phyloP scores from a whole-genome alignment of 2,329 filamentous ascomycete species.

The Aureobasidium pullulans region DNA sequence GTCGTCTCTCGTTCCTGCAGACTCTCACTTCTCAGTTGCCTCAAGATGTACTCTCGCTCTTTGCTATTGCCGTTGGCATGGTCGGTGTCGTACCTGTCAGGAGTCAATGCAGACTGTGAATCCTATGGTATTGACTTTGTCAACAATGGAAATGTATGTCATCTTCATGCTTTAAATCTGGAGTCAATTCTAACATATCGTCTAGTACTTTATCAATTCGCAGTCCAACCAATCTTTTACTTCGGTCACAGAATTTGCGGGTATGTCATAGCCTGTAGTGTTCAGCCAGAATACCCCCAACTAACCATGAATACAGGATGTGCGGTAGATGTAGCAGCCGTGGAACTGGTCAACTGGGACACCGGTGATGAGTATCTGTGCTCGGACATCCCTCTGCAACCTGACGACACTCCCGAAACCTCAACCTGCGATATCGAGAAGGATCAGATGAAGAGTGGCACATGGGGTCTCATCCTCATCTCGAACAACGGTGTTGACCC shows the following conservation, averaged over 20 bases:
- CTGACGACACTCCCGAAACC: conserved; percentile 14
- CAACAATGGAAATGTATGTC: conserved; percentile 14
- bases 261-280: background rate
- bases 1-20: conserved; percentile 5
- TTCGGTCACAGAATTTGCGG: conserved; percentile 19
- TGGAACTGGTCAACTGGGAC: conserved; percentile 13
- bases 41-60: conserved; percentile 12
- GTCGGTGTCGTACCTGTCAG: background rate
- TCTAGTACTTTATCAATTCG: conserved; percentile 20
- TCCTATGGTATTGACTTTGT: conserved; percentile 21
- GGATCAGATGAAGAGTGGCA: conserved; percentile 18
- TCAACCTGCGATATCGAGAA: conserved; percentile 19
- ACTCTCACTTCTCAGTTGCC: background rate
- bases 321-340: conserved; percentile 15
- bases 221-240: conserved; percentile 17
- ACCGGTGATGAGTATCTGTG: conserved; percentile 17
- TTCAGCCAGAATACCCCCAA: background rate
- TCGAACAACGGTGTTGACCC: conserved; percentile 19
- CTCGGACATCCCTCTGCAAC: conserved; percentile 5
- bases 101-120: conserved; percentile 10
- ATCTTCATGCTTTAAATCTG: background rate
- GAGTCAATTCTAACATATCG: background rate
- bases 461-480: conserved; percentile 16
- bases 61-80: conserved; percentile 6
- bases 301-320: conserved; percentile 13